phyloP scores from a whole-genome alignment of 2,329 filamentous ascomycete species.

The Talaromyces rugulosus region DNA sequence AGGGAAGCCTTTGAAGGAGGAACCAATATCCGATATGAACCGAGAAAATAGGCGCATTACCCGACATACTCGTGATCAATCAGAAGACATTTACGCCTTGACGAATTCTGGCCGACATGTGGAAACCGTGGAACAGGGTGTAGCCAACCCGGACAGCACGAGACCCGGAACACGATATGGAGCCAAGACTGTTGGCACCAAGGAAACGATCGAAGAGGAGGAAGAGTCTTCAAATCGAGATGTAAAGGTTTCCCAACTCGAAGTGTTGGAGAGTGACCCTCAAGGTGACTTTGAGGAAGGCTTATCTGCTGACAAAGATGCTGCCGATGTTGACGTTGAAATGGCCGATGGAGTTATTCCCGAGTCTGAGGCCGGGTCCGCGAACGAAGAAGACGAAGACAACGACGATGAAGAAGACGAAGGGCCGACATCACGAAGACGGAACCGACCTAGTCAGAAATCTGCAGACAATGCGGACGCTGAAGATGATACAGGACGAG shows the following conservation, averaged over 20 bases:
- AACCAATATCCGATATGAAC: slow-evolving; percentile 22
- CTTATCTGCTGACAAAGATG: slow-evolving; percentile 20
- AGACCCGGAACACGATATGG: slow-evolving; percentile 18
- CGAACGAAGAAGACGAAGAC: slow-evolving; percentile 30
- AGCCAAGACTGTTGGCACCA: slow-evolving; percentile 37
- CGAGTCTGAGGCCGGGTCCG: slow-evolving; percentile 38
- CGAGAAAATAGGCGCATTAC: slow-evolving; percentile 49
- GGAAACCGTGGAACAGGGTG: slow-evolving; percentile 51
- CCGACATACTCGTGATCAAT: slow-evolving; percentile 55
- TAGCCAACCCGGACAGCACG: slow-evolving; percentile 43
- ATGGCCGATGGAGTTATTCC: slow-evolving; percentile 36
- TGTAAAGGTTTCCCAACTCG: slow-evolving; percentile 37
- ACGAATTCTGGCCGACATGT: slow-evolving; percentile 58
- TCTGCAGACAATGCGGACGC: slow-evolving; percentile 28
- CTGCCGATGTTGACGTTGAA: slow-evolving; percentile 28
- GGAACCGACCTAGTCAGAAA: slow-evolving; percentile 23
- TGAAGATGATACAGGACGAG: slow-evolving; percentile 26
- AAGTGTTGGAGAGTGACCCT: slow-evolving; percentile 40
- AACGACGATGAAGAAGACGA: slow-evolving; percentile 58
- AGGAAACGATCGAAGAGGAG: slow-evolving; percentile 33
- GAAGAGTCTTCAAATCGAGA: slow-evolving; percentile 30
- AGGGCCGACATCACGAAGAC: slow-evolving; percentile 46
- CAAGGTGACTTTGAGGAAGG: slow-evolving; percentile 31
- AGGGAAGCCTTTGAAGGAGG: slow-evolving; percentile 22
- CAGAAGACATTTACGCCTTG: slow-evolving; percentile 54